These are phyloP conservation scores for Tetraselmis chui DNA, from an alignment of 139 green algal species.

Conservation along the genomic window DNA sequence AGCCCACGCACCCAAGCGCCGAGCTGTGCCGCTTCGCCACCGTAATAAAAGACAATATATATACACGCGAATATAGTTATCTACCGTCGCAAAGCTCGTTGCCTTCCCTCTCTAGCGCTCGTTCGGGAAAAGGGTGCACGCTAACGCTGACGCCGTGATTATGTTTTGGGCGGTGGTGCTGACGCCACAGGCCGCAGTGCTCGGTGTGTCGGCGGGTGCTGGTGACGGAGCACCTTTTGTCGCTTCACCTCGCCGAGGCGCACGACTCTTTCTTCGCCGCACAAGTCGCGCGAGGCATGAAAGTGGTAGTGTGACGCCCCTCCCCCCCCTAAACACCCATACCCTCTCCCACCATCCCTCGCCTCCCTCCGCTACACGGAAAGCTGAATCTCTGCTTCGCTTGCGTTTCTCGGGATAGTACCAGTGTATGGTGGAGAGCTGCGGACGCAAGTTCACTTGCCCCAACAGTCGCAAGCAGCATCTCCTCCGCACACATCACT, in stretches of 20 bases:
- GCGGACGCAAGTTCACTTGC: constrained; percentile 23
- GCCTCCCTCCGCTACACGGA: background rate
- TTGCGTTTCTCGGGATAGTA: background rate
- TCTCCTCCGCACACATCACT: background rate
- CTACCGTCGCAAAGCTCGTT: background rate
- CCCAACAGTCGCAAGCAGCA: constrained; percentile 18
- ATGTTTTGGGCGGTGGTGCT: background rate
- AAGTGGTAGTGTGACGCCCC: background rate
- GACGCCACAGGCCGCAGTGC: constrained; percentile 14
- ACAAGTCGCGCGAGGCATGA: constrained; percentile 28
- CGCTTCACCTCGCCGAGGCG: constrained; percentile 32
- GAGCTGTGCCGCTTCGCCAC: too few species aligned
- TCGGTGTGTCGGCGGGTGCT: constrained; percentile 20
- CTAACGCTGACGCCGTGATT: background rate
- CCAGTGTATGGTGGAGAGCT: constrained; percentile 42
- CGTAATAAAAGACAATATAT: too few species aligned
- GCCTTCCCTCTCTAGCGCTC: too few species aligned
- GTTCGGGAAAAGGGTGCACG: background rate
- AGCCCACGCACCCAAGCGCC: background rate
- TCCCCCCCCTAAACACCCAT: background rate
- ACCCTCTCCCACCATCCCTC: background rate
- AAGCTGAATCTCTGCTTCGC: too few species aligned
- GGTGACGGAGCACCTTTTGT: constrained; percentile 27
- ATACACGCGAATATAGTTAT: background rate
- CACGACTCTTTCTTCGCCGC: constrained; percentile 51